Evolutionary conservation across 176 grass and related monocot genomes (phyloP), one percentile per base, ranked within the genome.

Genomic region (Eleusine coracana): DNA sequence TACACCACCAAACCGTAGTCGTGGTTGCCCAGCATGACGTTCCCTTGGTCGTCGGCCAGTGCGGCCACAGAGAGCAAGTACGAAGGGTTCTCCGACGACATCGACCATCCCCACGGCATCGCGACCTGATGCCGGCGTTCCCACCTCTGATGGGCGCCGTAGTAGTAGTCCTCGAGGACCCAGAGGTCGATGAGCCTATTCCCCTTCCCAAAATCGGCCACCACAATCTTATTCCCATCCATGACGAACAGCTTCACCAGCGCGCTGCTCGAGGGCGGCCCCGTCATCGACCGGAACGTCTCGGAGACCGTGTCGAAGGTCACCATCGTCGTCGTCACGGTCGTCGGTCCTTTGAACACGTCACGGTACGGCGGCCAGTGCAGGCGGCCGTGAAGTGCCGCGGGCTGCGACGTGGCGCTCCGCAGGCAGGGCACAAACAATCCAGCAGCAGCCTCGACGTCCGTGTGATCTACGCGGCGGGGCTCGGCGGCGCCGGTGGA

Each of bases 401-500:
- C 75, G 5, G 41, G 75, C 7, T 13, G 49, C 49, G 49, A 51
- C 49, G 2, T 3, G 6, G 54, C 7, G 6, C 0, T 18, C 2
- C 3, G 0, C 13, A 49, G 13, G 44, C 3, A 4, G 6, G 41
- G 12, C 0, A 28, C 2, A 5, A 0, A 5, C 44, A 7, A 0
- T 25, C 11, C 23, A 28, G n/a, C n/a, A n/a, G n/a, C n/a, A n/a
- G 25, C 42, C 0, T 12, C 69, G 17, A 10, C 18, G 51, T 40
- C 8, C 52, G 10, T 39, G 73, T n/a, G n/a, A n/a, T 21, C 1
- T 3, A 25, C 52, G 1, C 23, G 20, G 5, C n/a, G 37, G 1
- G 56, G 74, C 6, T 45, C n/a, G n/a, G 38, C 0, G 56, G 37
- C 2, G n/a, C 74, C 56, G 0, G 54, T 61, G 37, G 54, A 61